Percentiles rank a stretch among this genome's conserved stretches.
These are phyloP conservation scores for Solanum neorickii DNA, from an alignment of 257 asterid species.

Conservation along the genomic window DNA sequence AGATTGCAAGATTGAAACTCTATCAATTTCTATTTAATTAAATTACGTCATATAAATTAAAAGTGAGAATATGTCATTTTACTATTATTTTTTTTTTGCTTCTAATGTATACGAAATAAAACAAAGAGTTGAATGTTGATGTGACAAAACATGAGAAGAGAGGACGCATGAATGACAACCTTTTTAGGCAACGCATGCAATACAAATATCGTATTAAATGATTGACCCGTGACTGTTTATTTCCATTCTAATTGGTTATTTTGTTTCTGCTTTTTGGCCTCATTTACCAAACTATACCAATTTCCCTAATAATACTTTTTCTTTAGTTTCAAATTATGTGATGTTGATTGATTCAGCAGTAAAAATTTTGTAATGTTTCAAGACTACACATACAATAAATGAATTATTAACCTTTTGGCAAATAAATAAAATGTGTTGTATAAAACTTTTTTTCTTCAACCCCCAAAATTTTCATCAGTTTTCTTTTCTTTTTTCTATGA, in stretches of 20 bases:
- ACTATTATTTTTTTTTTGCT: no score
- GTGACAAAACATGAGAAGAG: not conserved
- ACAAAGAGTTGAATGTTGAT: not conserved
- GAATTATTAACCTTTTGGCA: not conserved
- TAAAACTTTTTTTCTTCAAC: not conserved
- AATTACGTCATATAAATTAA: not conserved
- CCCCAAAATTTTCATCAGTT: conserved; percentile 2
- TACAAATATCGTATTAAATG: not conserved
- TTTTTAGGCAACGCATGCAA: not conserved
- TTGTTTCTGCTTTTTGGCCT: not conserved
- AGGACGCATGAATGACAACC: not conserved
- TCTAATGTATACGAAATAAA: not conserved
- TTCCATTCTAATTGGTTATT: not conserved
- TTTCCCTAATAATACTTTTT: not conserved
- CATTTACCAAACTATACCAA: conserved; percentile 13
- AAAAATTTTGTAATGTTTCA: not conserved
- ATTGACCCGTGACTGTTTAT: not conserved
- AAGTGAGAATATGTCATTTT: not conserved
- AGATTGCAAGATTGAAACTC: not conserved
- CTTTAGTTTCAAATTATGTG: not conserved
- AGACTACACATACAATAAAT: not conserved
- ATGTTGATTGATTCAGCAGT: not conserved
- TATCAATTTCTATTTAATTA: not conserved
- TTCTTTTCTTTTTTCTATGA: not conserved
- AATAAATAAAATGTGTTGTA: not conserved